Evolutionary conservation across 768 basidiomycete species (phyloP).

Genomic region (Sarcomyxa edulis): DNA sequence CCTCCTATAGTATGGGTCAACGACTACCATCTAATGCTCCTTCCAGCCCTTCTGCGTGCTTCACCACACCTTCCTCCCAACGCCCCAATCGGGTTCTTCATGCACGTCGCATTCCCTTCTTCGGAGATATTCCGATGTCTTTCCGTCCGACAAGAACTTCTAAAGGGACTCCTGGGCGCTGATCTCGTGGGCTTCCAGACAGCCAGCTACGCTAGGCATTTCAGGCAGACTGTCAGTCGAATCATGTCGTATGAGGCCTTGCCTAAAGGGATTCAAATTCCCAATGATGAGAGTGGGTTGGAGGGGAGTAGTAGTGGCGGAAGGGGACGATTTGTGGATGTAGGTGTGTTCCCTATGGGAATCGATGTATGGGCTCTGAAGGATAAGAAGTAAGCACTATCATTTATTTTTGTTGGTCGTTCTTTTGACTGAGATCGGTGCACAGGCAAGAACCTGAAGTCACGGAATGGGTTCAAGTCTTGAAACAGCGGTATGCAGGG

Average conservation of each 20-base stretch:
- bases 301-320: conserved; percentile 14
- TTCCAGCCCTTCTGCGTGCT: conserved; percentile 80
- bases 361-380: conserved; percentile 72
- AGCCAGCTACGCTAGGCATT: conserved; percentile 77
- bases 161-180: conserved; percentile 87
- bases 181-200: conserved; percentile 94
- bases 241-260: conserved; percentile 78
- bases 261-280: conserved; percentile 75
- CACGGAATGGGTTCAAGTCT: conserved; percentile 70
- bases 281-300: conserved; percentile 25
- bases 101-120: conserved; percentile 94
- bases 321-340: conserved; percentile 68
- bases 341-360: conserved; percentile 87
- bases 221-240: conserved; percentile 78
- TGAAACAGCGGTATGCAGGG: conserved; percentile 79
- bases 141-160: conserved; percentile 67
- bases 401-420: background rate
- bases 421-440: background rate
- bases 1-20: conserved; percentile 64
- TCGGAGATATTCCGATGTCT: conserved; percentile 95
- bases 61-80: conserved; percentile 45
- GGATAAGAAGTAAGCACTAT: conserved; percentile 50
- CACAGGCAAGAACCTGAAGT: conserved; percentile 70
- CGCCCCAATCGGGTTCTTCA: conserved; percentile 86
- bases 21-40: conserved; percentile 95